Conservation (phyloP, 345 rosid genomes). For the Moringa oleifera region DNA sequence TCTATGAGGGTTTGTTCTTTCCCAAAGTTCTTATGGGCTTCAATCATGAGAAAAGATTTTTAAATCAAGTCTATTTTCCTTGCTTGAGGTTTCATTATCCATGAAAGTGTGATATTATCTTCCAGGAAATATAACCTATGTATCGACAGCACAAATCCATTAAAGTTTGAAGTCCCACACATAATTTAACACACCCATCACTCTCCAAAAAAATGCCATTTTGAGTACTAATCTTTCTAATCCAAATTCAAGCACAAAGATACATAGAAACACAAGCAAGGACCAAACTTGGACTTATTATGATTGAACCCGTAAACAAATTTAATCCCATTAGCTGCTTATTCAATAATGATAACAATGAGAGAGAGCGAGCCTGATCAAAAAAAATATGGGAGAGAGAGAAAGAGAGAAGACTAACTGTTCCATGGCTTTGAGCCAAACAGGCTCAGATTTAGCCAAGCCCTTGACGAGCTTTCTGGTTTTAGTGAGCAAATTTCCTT, state of each 20-base stretch:
- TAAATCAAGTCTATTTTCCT: no score
- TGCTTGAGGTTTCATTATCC: no score
- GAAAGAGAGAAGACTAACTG: slow-evolving; percentile 39
- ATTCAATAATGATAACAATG: no score
- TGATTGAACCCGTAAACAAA: slow-evolving; percentile 8
- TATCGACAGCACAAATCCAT: background rate
- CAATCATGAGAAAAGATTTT: background rate
- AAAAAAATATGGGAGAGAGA: no score
- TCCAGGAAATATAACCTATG: no score
- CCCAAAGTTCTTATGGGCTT: background rate
- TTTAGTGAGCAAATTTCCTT: slow-evolving; percentile 71
- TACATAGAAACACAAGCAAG: background rate
- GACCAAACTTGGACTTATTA: background rate
- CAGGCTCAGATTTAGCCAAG: slow-evolving; percentile 63
- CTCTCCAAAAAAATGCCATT: background rate
- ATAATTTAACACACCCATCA: background rate
- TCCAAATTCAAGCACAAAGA: slow-evolving; percentile 8
- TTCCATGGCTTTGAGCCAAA: slow-evolving; percentile 94
- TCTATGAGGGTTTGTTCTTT: background rate
- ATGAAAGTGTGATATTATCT: no score
- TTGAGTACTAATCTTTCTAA: background rate
- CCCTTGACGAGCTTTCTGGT: slow-evolving; percentile 87
- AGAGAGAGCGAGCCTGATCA: no score
- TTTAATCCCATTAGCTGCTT: no score
- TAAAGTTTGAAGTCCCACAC: background rate